Base-by-base conservation (phyloP, 176 grass and related monocot species). In the Oryza meridionalis region DNA sequence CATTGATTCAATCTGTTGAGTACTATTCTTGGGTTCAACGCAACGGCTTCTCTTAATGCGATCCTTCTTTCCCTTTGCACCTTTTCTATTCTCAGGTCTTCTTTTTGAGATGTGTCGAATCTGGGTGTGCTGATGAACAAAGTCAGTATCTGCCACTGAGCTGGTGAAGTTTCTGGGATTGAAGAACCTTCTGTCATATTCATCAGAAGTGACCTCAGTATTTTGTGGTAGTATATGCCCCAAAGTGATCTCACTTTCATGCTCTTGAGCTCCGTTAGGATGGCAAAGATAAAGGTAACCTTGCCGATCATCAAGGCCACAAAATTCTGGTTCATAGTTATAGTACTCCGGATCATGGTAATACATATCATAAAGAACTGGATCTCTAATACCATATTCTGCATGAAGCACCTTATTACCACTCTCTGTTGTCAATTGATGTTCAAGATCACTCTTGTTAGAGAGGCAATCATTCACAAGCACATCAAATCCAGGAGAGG, bases 401-500 rank as follows among this genome's bases (percentile, higher is more conserved):
- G 40, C 33, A 80, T 64, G 35, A 87, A 51, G 75, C 32, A 70
- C 22, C 16, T 84, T n/a, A 31, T 70, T 12, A 35, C 70, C 31
- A 44, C 69, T 84, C 84, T 78, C 69, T 19, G 70, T 70, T 65
- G 69, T 32, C 47, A 84, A 65, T 24, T 84, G 75, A 75, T 80
- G 72, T 27, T 84, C 75, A 66, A 55, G 46, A 55, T 79, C 75
- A 73, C 67, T 69, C 38, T 79, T 72, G 38, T 76, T 50, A 26
- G 80, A 26, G 51, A 64, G 26, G 31, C 24, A 32, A 31, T 83
- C 83, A 84, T 92, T 69, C 44, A 84, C 86, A 29, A 92, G 86
- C 31, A 92, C 86, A 77, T 89, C 86, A 84, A 89, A 92, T 71
- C 79, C 90, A 75, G 83, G 83, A 62, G 90, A 89, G 11, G 83